phyloP scores from a whole-genome alignment of 164 flowering plant species.

The Dillenia suffruticosa region DNA sequence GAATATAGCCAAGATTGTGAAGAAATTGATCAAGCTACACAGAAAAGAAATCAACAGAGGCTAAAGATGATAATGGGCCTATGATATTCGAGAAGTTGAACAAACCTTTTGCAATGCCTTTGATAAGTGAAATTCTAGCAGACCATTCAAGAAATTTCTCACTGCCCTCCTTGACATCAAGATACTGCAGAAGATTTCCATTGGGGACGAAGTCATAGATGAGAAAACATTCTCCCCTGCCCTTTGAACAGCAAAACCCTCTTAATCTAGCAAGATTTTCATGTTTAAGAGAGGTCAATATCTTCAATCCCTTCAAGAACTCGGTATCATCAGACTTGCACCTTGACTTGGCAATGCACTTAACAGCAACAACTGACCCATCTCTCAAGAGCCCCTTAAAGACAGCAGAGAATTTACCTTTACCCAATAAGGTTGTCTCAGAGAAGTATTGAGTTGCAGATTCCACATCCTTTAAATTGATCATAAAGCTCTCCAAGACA shows the following conservation, averaged over 20 bases:
- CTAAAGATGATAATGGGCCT: not conserved
- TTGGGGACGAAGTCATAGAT: slow-evolving; percentile 75
- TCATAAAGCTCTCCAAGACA: slow-evolving; percentile 50
- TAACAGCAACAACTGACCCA: slow-evolving; percentile 76
- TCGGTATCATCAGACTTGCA: slow-evolving; percentile 83
- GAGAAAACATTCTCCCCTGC: slow-evolving; percentile 91
- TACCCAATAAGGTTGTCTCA: slow-evolving; percentile 73
- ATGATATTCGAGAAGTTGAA: not conserved
- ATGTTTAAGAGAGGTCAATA: slow-evolving; percentile 65
- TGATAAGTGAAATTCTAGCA: slow-evolving; percentile 65
- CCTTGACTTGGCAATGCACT: slow-evolving; percentile 74
- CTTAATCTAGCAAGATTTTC: slow-evolving; percentile 71
- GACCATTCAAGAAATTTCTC: slow-evolving; percentile 75
- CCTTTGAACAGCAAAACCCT: slow-evolving; percentile 93
- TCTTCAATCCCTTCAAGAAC: slow-evolving; percentile 75
- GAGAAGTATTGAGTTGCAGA: slow-evolving; percentile 89
- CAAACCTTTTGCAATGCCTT: slow-evolving; percentile 90
- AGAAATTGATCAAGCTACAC: not conserved
- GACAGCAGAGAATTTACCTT: slow-evolving; percentile 64
- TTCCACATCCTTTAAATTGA: slow-evolving; percentile 84
- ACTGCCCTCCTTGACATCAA: slow-evolving; percentile 50
- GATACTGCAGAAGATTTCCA: slow-evolving; percentile 64
- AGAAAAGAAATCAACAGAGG: not conserved
- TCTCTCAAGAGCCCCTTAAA: slow-evolving; percentile 76
- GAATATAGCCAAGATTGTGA: not conserved